Percentiles rank a stretch among this genome's conserved stretches.
Evolutionary conservation across 331 rosid species (phyloP).

Genomic region (Cydonia oblonga): DNA sequence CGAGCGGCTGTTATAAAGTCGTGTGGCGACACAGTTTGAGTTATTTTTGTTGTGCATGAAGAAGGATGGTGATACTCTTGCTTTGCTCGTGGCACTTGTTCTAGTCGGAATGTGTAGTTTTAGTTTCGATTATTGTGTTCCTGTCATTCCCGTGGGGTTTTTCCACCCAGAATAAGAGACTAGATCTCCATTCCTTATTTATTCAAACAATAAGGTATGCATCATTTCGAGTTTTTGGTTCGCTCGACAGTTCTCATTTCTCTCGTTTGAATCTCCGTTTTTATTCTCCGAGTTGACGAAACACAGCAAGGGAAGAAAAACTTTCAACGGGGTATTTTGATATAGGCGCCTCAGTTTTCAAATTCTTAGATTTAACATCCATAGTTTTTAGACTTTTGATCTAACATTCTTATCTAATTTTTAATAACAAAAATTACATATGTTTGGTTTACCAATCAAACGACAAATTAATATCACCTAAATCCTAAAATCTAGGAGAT

Average conservation of each 20-base stretch:
- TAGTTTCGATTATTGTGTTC: constrained; percentile 11
- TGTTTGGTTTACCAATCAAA: too few species aligned
- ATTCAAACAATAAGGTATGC: constrained; percentile 32
- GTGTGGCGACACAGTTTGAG: not conserved
- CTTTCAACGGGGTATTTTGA: too few species aligned
- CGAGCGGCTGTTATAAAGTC: constrained; percentile 2
- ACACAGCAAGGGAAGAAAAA: too few species aligned
- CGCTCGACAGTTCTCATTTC: not conserved
- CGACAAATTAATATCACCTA: too few species aligned
- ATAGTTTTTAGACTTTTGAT: too few species aligned
- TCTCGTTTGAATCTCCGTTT: not conserved
- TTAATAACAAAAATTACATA: too few species aligned
- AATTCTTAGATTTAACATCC: too few species aligned
- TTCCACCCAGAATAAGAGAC: constrained; percentile 34
- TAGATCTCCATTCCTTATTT: constrained; percentile 16
- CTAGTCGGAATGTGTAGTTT: constrained; percentile 34
- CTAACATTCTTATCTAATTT: too few species aligned
- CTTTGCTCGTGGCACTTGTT: constrained; percentile 28
- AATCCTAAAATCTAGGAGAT: too few species aligned
- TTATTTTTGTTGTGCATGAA: constrained; percentile 15
- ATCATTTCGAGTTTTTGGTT: not conserved
- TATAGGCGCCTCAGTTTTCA: too few species aligned
- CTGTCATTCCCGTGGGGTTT: constrained; percentile 3
- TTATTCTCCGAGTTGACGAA: not conserved
- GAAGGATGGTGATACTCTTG: constrained; percentile 16